Conservation (phyloP, 163 green algal species). For the Scenedesmus sp. region DNA sequence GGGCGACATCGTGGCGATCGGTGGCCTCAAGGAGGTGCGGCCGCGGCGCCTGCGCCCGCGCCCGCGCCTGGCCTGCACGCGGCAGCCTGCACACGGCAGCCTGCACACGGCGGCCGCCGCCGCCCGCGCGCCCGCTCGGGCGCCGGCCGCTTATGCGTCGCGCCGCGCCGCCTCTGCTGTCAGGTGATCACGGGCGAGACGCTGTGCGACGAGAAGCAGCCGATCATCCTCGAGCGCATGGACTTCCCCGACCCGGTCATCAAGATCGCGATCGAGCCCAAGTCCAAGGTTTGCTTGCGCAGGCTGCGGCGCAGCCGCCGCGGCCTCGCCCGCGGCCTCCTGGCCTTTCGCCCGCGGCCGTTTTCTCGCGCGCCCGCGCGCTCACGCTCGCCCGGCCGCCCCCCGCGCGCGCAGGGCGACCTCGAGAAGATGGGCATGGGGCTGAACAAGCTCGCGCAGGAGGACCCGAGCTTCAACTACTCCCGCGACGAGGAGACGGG, state of each 20-base stretch:
- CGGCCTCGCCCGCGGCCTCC: too few relatives aligned
- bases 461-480: conserved; percentile 98
- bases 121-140: background rate
- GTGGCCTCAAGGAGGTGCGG: conserved; percentile 91
- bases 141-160: too few relatives aligned
- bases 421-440: conserved; percentile 94
- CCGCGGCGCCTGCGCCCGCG: background rate
- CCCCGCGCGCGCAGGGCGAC: conserved; percentile 74
- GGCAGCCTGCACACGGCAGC: too few relatives aligned
- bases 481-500: conserved; percentile 95
- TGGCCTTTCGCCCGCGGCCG: too few relatives aligned
- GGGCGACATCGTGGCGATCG: conserved; percentile 97
- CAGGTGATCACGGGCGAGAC: conserved; percentile 91
- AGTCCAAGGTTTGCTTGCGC: conserved; percentile 96
- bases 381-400: background rate
- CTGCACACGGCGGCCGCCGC: too few relatives aligned
- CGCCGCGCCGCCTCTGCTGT: too few relatives aligned
- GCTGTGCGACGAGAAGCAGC: conserved; percentile 92
- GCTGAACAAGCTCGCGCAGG: conserved; percentile 96
- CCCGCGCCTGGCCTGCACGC: too few relatives aligned
- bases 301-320: too few relatives aligned
- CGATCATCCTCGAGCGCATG: conserved; percentile 98
- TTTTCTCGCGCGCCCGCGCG: too few relatives aligned
- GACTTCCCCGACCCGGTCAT: conserved; percentile 99
- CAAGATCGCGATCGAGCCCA: conserved; percentile 99